Conservation (phyloP, 768 basidiomycete genomes). For the Lactifluus echinatus region DNA sequence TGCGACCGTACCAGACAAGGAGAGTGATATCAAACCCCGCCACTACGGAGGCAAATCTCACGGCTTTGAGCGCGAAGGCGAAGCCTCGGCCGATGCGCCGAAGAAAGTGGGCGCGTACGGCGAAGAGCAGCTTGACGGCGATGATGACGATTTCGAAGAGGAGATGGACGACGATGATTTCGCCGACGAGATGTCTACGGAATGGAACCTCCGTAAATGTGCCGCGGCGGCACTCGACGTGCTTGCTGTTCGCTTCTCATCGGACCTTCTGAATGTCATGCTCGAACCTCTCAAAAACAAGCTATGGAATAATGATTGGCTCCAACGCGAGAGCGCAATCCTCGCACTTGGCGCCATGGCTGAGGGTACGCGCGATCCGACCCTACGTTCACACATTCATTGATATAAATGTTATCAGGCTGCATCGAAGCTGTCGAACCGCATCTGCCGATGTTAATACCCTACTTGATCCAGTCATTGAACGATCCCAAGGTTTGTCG, state of each 20-base stretch:
- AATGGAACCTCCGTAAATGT: slow-evolving; percentile 98
- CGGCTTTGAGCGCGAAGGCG: slow-evolving; percentile 64
- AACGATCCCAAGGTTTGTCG: slow-evolving; percentile 78
- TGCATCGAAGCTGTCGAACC: slow-evolving; percentile 95
- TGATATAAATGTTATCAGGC: slow-evolving; percentile 38
- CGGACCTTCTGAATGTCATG: slow-evolving; percentile 82
- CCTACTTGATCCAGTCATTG: slow-evolving; percentile 84
- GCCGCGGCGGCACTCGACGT: slow-evolving; percentile 97
- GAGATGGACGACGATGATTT: slow-evolving; percentile 86
- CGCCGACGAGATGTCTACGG: slow-evolving; percentile 93
- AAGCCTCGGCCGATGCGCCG: slow-evolving; percentile 20
- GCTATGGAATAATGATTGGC: slow-evolving; percentile 88
- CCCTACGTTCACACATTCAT: not conserved
- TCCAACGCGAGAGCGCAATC: slow-evolving; percentile 91
- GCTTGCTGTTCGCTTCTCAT: slow-evolving; percentile 84
- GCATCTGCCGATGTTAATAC: slow-evolving; percentile 87
- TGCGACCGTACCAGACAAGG: slow-evolving; percentile 85
- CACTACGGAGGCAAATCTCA: slow-evolving; percentile 85
- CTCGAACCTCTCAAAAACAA: slow-evolving; percentile 88
- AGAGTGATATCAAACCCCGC: slow-evolving; percentile 91
- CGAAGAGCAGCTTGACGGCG: slow-evolving; percentile 73
- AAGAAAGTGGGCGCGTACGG: slow-evolving; percentile 54
- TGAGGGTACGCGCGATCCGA: slow-evolving; percentile 55
- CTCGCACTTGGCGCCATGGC: slow-evolving; percentile 97
- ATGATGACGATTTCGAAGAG: slow-evolving; percentile 68